These are phyloP conservation scores for Globisporangium irregulare DNA, from an alignment of 352 stramenopile species.

Conservation along the genomic window DNA sequence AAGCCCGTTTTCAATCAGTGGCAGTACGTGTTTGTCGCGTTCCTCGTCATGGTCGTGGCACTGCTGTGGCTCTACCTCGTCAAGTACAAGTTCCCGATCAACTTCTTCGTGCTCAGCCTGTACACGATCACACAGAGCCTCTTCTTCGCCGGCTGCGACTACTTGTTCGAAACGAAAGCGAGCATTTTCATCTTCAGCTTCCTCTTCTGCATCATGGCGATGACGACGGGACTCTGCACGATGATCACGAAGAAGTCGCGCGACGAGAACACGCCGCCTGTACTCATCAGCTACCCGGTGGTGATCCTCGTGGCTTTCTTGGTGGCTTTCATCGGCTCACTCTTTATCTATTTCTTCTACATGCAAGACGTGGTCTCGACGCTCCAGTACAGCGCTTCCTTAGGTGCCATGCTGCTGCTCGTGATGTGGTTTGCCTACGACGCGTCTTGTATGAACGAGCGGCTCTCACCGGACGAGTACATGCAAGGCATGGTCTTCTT, in stretches of 20 bases:
- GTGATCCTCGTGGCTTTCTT: slow-evolving; percentile 53
- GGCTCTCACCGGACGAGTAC: slow-evolving; percentile 73
- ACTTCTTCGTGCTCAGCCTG: slow-evolving; percentile 55
- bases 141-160: slow-evolving; percentile 57
- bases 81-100: slow-evolving; percentile 71
- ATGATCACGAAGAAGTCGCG: slow-evolving; percentile 37
- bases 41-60: slow-evolving; percentile 48
- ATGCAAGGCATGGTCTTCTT: slow-evolving; percentile 85
- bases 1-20: slow-evolving; percentile 36
- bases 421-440: slow-evolving; percentile 83
- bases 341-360: slow-evolving; percentile 61
- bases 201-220: slow-evolving; percentile 55
- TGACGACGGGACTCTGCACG: slow-evolving; percentile 58
- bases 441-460: slow-evolving; percentile 74
- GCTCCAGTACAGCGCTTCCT: slow-evolving; percentile 50
- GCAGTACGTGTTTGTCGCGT: slow-evolving; percentile 51
- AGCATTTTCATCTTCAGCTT: slow-evolving; percentile 69
- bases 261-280: slow-evolving; percentile 27
- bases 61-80: slow-evolving; percentile 69
- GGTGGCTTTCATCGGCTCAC: slow-evolving; percentile 49
- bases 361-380: slow-evolving; percentile 49
- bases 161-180: slow-evolving; percentile 51
- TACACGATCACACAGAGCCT: slow-evolving; percentile 65
- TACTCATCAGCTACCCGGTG: slow-evolving; percentile 58
- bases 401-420: slow-evolving; percentile 57